Evolutionary conservation across 1,284 basidiomycete genomes (phyloP).

Genomic region (Wolfiporia cocos): DNA sequence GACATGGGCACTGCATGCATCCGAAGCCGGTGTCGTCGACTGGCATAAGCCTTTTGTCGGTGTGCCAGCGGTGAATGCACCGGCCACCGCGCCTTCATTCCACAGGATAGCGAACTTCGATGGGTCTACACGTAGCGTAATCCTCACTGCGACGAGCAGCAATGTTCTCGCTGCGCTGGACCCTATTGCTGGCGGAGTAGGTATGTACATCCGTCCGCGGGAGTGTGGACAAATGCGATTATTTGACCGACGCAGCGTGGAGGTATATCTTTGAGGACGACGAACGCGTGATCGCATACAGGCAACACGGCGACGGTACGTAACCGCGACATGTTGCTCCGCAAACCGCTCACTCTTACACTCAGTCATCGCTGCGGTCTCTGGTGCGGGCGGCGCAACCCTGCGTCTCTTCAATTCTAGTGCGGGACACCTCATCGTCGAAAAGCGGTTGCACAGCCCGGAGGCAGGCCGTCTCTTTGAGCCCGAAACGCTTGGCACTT

Average conservation of each 20-base stretch:
- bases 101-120: conserved; percentile 30
- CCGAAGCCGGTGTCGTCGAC: conserved; percentile 79
- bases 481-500: conserved; percentile 40
- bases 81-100: conserved; percentile 50
- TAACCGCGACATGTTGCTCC: conserved; percentile 7
- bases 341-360: not conserved
- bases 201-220: conserved; percentile 51
- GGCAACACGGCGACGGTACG: conserved; percentile 56
- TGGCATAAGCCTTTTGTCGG: conserved; percentile 81
- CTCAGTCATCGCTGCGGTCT: conserved; percentile 66
- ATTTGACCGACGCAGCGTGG: conserved; percentile 56
- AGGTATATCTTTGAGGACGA: conserved; percentile 64
- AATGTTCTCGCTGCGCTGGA: conserved; percentile 80
- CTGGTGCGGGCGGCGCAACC: conserved; percentile 67
- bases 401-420: conserved; percentile 65
- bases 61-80: conserved; percentile 48
- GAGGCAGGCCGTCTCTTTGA: conserved; percentile 40
- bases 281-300: conserved; percentile 70
- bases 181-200: conserved; percentile 64
- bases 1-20: conserved; percentile 42
- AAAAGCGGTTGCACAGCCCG: conserved; percentile 52
- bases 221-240: too few species aligned
- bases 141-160: conserved; percentile 67
- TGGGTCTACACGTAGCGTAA: conserved; percentile 38
- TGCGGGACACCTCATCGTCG: conserved; percentile 67